Base-by-base conservation (phyloP, 306 rosid species). In the Corylus americana region DNA sequence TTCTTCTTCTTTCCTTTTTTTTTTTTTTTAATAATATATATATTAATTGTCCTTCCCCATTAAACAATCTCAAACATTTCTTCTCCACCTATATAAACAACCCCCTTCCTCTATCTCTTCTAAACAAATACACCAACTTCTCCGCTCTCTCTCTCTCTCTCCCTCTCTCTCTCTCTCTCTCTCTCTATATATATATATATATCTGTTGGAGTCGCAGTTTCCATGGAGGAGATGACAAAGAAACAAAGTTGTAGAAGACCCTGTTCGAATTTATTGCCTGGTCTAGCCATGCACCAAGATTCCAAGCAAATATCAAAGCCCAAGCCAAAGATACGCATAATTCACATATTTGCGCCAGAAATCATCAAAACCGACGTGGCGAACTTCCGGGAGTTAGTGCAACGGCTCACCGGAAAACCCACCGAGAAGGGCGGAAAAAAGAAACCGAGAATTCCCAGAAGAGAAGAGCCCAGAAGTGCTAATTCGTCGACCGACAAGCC, bases 321-420 rank as follows among this genome's bases (percentile, higher is more conserved):
- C 14, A 92, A 84, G 79, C 96, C 97, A 18, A 91, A 91, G 82
- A 91, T 95, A 42, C 89, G 98, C 31, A 95, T 95, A 71, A 92
- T 91, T 74, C 98, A 95, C 87, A 88, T 95, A 80, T 90, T 91
- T 53, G 97, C 97, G 5, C 98, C 98, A 0, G 92, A 92, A 80
- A 89, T 95, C 80, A 95, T 95, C 90, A 87, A 89, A 78, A 95
- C 96, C 7, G 97, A 95, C 79, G 97, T 59, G 2, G 92, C 89
- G 1, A 95, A 95, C 74, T 95, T 95, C 83, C 75, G 96, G 37
- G 97, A 92, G 39, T 79, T 95, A 2, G 98, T 95, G 47, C 98
- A 95, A 79, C 84, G 88, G 54, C 87, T 91, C 78, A 95, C 98
- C 4, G 98, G 98, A 55, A 95, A 92, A 58, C 97, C 97, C 9